Percentiles rank a stretch among this genome's conserved stretches.
phyloP scores from a whole-genome alignment of 768 basidiomycete genomes.

The Pulveroboletus sp. region DNA sequence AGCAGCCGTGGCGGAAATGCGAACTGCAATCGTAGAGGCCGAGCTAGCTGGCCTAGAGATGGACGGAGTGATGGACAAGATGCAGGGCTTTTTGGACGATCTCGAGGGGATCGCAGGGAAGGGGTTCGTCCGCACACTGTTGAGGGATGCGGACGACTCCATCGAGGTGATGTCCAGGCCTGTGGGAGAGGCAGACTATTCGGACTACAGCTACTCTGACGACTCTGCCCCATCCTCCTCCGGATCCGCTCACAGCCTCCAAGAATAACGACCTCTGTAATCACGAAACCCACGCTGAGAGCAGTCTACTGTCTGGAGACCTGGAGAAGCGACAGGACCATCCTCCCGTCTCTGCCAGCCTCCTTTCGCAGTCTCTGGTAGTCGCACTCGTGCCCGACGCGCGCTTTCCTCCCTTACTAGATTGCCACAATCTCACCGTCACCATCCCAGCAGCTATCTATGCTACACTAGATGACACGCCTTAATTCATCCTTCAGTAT shows the following conservation, averaged over 20 bases:
- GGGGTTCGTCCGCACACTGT: conserved; percentile 26
- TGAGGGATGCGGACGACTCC: conserved; percentile 16
- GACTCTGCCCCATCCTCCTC: conserved; percentile 1
- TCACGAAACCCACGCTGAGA: neutral
- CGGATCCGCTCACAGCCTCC: neutral
- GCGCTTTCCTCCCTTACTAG: too few species aligned
- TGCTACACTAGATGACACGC: too few species aligned
- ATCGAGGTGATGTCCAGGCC: conserved; percentile 14
- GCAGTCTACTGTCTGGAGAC: neutral
- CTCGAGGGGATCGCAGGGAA: conserved; percentile 24
- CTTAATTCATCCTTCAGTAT: too few species aligned
- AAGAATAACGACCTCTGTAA: neutral
- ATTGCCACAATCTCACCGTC: too few species aligned
- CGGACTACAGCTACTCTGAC: too few species aligned
- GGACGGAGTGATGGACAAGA: conserved; percentile 17
- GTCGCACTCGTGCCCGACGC: too few species aligned
- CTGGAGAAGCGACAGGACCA: neutral
- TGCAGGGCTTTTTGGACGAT: conserved; percentile 24
- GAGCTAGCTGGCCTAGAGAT: conserved; percentile 28
- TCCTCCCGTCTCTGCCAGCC: too few species aligned
- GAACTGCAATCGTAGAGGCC: conserved; percentile 23
- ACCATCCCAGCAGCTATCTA: too few species aligned
- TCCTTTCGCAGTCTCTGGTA: too few species aligned
- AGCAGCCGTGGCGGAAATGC: conserved; percentile 14
- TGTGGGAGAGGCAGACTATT: too few species aligned